Evolutionary conservation across 1,284 basidiomycete species (phyloP).

Genomic region (Puccinia novopanici): DNA sequence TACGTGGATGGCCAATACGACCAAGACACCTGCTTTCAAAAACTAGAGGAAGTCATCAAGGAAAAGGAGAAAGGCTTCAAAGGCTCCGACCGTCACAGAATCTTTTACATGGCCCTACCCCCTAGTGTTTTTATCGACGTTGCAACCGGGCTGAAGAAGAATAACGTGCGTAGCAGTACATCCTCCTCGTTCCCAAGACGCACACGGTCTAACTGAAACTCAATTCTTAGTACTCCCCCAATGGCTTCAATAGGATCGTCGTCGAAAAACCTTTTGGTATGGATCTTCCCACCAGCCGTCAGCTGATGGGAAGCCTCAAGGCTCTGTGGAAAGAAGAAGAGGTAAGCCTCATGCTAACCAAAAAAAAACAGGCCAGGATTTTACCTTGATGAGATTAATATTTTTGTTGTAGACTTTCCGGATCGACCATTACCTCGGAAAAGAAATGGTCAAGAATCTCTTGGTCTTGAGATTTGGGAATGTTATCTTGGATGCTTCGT

Average conservation of each 20-base stretch:
- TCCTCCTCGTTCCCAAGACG: not conserved
- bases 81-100: slow-evolving; percentile 64
- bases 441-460: slow-evolving; percentile 98
- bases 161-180: slow-evolving; percentile 57
- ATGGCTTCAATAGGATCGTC: slow-evolving; percentile 82
- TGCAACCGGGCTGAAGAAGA: slow-evolving; percentile 75
- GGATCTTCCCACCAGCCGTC: slow-evolving; percentile 80
- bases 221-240: slow-evolving; percentile 68
- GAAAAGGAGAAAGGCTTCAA: slow-evolving; percentile 70
- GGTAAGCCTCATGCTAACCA: slow-evolving; percentile 51
- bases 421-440: slow-evolving; percentile 96
- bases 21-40: slow-evolving; percentile 73
- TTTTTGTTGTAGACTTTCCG: slow-evolving; percentile 70
- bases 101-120: slow-evolving; percentile 75
- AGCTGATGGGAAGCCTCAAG: slow-evolving; percentile 77
- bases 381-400: not conserved
- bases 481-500: slow-evolving; percentile 76
- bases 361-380: too few species aligned
- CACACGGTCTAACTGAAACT: not conserved
- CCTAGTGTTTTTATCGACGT: slow-evolving; percentile 90
- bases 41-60: slow-evolving; percentile 73
- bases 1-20: slow-evolving; percentile 89
- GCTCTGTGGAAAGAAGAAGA: slow-evolving; percentile 88
- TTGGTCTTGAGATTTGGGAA: slow-evolving; percentile 92
- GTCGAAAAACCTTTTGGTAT: slow-evolving; percentile 97